Conservation (phyloP, 257 asterid species). For the Gardenia jasminoides region DNA sequence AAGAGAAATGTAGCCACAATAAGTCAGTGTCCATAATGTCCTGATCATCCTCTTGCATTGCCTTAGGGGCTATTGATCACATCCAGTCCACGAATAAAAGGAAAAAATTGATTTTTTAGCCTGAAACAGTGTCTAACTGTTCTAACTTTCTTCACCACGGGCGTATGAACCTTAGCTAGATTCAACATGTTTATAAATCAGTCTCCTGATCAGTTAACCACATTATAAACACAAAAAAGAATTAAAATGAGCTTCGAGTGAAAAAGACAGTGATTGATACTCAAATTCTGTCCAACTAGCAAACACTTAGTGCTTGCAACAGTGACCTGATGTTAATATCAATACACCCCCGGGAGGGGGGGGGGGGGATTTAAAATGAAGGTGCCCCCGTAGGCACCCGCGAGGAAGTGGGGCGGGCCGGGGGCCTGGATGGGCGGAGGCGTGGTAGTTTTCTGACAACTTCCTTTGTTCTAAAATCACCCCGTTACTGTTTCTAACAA, state of each 20-base stretch:
- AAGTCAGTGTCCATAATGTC: background rate
- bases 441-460: no score
- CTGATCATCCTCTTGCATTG: background rate
- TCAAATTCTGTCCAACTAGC: background rate
- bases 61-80: background rate
- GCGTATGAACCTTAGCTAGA: background rate
- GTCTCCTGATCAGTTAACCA: background rate
- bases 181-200: background rate
- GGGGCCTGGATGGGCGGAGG: no score
- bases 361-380: no score
- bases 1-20: background rate
- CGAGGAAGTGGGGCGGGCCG: no score
- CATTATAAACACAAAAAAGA: background rate
- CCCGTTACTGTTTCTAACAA: no score
- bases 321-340: background rate
- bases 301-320: background rate
- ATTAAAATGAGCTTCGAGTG: no score
- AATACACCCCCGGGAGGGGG: no score
- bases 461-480: no score
- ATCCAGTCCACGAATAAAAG: background rate
- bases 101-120: background rate
- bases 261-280: background rate
- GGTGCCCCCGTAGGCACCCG: no score
- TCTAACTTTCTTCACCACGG: background rate
- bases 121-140: no score